Evolutionary conservation across 139 green algal species (phyloP).

Genomic region (Tetradesmus obliquus): DNA sequence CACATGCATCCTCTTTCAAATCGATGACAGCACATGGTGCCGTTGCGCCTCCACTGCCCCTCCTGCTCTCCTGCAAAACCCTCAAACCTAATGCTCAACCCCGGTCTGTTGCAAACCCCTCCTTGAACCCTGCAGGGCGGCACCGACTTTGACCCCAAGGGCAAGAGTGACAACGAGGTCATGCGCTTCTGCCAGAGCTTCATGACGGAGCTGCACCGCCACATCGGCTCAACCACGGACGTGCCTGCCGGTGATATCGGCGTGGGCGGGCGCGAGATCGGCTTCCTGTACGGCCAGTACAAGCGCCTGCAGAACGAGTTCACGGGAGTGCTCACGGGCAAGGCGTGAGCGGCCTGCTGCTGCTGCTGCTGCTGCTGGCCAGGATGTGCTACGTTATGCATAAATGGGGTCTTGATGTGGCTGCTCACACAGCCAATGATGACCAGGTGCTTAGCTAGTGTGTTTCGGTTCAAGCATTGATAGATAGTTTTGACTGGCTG

Average conservation of each 20-base stretch:
- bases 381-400: not conserved
- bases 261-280: constrained; percentile 77
- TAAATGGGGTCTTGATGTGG: not conserved
- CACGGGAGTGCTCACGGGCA: constrained; percentile 80
- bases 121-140: constrained; percentile 65
- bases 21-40: too few species aligned
- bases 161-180: constrained; percentile 74
- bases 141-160: constrained; percentile 89
- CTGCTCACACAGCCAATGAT: not conserved
- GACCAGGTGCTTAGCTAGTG: too few species aligned
- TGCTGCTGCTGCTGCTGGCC: not conserved
- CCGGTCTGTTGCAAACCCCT: not conserved
- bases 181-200: constrained; percentile 85
- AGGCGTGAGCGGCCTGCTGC: constrained; percentile 57
- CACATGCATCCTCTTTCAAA: too few species aligned
- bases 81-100: too few species aligned
- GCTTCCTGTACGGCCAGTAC: constrained; percentile 91
- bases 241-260: constrained; percentile 91
- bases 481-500: too few species aligned
- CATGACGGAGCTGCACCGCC: constrained; percentile 83
- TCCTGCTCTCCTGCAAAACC: too few species aligned
- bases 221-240: constrained; percentile 74
- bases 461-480: too few species aligned
- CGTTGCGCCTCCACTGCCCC: too few species aligned
- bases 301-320: constrained; percentile 79